Percentiles rank a stretch among this genome's conserved stretches.
Evolutionary conservation across 441 rosid species (phyloP).

Genomic region (Kokia cookei): DNA sequence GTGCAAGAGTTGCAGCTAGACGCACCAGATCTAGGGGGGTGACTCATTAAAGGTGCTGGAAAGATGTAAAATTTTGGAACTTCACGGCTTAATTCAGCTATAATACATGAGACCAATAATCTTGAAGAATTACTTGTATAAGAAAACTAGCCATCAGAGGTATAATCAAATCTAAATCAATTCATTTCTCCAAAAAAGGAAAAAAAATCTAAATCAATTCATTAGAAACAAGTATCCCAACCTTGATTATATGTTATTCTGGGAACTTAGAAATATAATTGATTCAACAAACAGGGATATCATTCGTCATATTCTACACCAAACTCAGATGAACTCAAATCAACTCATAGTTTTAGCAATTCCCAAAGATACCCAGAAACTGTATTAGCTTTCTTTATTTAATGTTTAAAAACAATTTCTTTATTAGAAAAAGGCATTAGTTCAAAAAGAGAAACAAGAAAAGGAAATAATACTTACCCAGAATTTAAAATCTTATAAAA

Average conservation of each 20-base stretch:
- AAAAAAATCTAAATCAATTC: not conserved
- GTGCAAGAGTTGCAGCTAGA: not conserved
- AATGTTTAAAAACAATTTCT: not conserved
- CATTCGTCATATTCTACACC: not conserved
- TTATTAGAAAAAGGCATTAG: not conserved
- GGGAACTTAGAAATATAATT: not conserved
- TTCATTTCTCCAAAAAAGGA: not conserved
- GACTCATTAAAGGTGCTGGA: not conserved
- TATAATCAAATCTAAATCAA: not conserved
- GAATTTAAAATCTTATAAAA: slow-evolving; percentile 12
- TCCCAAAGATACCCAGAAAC: not conserved
- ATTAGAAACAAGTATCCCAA: not conserved
- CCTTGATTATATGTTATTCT: not conserved
- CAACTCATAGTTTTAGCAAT: not conserved
- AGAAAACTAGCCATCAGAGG: not conserved
- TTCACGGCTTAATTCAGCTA: not conserved
- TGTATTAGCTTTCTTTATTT: not conserved
- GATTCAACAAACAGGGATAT: slow-evolving; percentile 5
- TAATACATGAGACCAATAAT: not conserved
- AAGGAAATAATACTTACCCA: slow-evolving; percentile 7
- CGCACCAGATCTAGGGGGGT: slow-evolving; percentile 8
- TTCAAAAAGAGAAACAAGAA: not conserved
- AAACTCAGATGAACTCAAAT: slow-evolving; percentile 4
- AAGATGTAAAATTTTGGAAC: not conserved
- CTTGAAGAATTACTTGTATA: not conserved